A percentile compares a stretch with the other conserved stretches of the same genome.
phyloP scores from a whole-genome alignment of 257 asterid species.

The Gentiana macrophylla region DNA sequence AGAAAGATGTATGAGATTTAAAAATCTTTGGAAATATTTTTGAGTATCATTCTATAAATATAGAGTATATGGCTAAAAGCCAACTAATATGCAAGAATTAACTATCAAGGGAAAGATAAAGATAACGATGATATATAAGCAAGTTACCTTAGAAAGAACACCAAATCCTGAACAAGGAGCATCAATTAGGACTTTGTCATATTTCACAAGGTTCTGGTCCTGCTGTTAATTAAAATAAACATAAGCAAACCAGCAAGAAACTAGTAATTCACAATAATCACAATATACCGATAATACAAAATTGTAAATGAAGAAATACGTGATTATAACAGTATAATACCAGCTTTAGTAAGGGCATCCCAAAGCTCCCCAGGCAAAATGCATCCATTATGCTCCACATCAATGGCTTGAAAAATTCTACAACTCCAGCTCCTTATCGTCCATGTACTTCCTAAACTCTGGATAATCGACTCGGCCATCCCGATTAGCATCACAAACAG shows the following conservation, averaged over 20 bases:
- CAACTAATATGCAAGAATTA: too few species aligned
- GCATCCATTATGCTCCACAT: constrained; percentile 89
- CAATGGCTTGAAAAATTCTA: constrained; percentile 91
- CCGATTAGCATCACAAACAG: constrained; percentile 72
- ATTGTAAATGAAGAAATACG: too few species aligned
- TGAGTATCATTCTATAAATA: too few species aligned
- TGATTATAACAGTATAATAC: constrained; percentile 20
- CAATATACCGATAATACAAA: too few species aligned
- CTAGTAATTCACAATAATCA: not conserved
- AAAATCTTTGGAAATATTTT: too few species aligned
- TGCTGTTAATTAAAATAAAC: constrained; percentile 15
- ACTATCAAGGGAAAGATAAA: not conserved
- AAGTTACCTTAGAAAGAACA: constrained; percentile 77
- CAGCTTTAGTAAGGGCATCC: constrained; percentile 92
- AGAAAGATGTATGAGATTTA: constrained; percentile 9
- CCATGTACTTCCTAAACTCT: constrained; percentile 95
- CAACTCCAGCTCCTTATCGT: constrained; percentile 90
- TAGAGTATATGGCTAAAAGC: too few species aligned
- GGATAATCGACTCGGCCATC: constrained; percentile 92
- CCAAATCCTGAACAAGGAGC: constrained; percentile 98
- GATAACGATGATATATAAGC: not conserved
- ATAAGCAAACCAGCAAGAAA: constrained; percentile 1
- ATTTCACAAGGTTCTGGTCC: constrained; percentile 36
- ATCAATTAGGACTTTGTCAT: constrained; percentile 85
- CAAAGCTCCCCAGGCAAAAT: constrained; percentile 94